Evolutionary conservation across 2,329 filamentous ascomycete species (phyloP).

Genomic region (Exophiala oligosperma): DNA sequence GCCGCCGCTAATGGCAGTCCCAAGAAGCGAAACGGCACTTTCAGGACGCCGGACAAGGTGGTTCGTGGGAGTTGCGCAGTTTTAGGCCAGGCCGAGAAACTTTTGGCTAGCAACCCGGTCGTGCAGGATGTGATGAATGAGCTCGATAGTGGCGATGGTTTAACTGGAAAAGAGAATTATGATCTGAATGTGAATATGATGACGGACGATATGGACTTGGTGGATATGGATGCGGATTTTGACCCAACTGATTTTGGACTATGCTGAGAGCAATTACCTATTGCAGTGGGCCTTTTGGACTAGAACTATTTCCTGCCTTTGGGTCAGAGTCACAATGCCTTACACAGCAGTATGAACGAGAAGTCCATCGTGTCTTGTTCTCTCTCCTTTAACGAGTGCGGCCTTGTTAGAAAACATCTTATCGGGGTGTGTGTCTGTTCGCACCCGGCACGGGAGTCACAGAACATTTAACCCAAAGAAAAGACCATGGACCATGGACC

Average conservation of each 20-base stretch:
- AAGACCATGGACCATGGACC: too few species aligned
- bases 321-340: too few species aligned
- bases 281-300: background rate
- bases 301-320: background rate
- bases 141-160: constrained; percentile 56
- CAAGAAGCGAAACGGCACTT: constrained; percentile 34
- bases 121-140: constrained; percentile 79
- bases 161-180: constrained; percentile 25
- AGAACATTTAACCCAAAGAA: too few species aligned
- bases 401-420: too few species aligned
- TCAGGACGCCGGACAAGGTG: constrained; percentile 55
- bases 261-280: background rate
- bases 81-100: constrained; percentile 42
- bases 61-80: constrained; percentile 51
- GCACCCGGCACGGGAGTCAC: too few species aligned
- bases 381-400: too few species aligned
- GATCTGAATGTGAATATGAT: background rate
- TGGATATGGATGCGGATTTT: constrained; percentile 22
- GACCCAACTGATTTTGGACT: constrained; percentile 17
- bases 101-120: constrained; percentile 67
- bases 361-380: too few species aligned
- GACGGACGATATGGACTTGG: constrained; percentile 6
- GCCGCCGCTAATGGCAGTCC: constrained; percentile 29
- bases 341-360: too few species aligned
- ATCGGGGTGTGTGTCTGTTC: too few species aligned